Evolutionary conservation across 306 rosid species (phyloP).

Genomic region (Rosa lucieae): DNA sequence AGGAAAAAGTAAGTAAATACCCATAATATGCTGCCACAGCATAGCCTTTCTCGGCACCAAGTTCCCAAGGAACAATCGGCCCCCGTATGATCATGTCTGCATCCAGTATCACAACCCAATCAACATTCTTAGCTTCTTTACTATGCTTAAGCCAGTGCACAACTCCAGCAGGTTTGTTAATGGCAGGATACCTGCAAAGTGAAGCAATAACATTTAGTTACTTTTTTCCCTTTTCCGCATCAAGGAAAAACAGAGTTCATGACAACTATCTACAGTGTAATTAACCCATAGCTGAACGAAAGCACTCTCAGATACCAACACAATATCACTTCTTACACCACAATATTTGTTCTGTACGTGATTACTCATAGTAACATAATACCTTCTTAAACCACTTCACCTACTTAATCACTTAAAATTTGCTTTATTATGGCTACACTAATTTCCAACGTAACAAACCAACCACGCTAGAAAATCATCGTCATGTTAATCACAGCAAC

Average conservation of each 20-base stretch:
- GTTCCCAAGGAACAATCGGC: slow-evolving; percentile 94
- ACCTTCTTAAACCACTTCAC: not conserved
- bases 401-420: not conserved
- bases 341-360: not conserved
- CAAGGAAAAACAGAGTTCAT: not conserved
- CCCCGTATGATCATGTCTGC: slow-evolving; percentile 98
- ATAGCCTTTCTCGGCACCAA: slow-evolving; percentile 95
- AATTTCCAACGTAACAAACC: not conserved
- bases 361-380: not conserved
- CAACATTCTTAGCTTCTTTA: slow-evolving; percentile 88
- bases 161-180: slow-evolving; percentile 98
- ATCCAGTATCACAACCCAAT: slow-evolving; percentile 96
- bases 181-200: slow-evolving; percentile 94
- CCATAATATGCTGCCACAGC: slow-evolving; percentile 96
- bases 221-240: not conserved
- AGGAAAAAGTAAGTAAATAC: slow-evolving; percentile 35
- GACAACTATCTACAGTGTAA: not conserved
- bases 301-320: slow-evolving; percentile 1
- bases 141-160: slow-evolving; percentile 92
- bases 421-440: not conserved
- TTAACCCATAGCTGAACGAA: not conserved
- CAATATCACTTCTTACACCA: not conserved
- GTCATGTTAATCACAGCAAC: not conserved
- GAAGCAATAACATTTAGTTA: slow-evolving; percentile 8
- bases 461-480: not conserved